Evolutionary conservation across 768 basidiomycete genomes (phyloP).

Genomic region (Royoungia palumana): DNA sequence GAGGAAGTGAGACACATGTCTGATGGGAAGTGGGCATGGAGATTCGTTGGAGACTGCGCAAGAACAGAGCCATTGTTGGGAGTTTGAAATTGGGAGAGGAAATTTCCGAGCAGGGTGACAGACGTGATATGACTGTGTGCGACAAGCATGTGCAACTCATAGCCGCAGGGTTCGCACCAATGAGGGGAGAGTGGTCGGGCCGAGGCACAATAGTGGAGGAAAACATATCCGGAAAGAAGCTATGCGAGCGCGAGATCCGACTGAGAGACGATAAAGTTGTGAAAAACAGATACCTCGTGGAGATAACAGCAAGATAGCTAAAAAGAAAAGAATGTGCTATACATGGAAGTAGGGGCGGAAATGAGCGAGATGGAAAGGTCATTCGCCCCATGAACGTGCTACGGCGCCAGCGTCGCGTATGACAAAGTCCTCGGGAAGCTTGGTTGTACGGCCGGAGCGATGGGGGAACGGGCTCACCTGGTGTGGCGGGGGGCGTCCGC

Average conservation of each 20-base stretch:
- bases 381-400: conserved; percentile 35
- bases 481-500: conserved; percentile 22
- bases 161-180: conserved; percentile 8
- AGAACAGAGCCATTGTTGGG: neutral
- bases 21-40: conserved; percentile 7
- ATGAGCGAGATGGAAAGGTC: conserved; percentile 29
- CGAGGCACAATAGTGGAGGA: conserved; percentile 24
- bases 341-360: conserved; percentile 27
- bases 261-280: conserved; percentile 18
- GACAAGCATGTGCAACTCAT: conserved; percentile 14
- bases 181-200: conserved; percentile 5
- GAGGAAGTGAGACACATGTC: conserved; percentile 21
- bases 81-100: conserved; percentile 24
- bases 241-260: conserved; percentile 30
- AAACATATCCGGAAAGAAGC: conserved; percentile 27
- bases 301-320: conserved; percentile 30
- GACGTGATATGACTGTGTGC: conserved; percentile 6
- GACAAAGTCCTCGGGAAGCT: conserved; percentile 21
- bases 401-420: conserved; percentile 33
- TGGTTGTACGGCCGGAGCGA: conserved; percentile 2
- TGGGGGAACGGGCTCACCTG: conserved; percentile 14
- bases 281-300: conserved; percentile 30
- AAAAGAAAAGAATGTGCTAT: conserved; percentile 20
- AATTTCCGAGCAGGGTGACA: conserved; percentile 14
- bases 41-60: conserved; percentile 15